These are phyloP conservation scores for Cystofilobasidium bisporidii DNA, from an alignment of 768 basidiomycete genomes.

Conservation along the genomic window DNA sequence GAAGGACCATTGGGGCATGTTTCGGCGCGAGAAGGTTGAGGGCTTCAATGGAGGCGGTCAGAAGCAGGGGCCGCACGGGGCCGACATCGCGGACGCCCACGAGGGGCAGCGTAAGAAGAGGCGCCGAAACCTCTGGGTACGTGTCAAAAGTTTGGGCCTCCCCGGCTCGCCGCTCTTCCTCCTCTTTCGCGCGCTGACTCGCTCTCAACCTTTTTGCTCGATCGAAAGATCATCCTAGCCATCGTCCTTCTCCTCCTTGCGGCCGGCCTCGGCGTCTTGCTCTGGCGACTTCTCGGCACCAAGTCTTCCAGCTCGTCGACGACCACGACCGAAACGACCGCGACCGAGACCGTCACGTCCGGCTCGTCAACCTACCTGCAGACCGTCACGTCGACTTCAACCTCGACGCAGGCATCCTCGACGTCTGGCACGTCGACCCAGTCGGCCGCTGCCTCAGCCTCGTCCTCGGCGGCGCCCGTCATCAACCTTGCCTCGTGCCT, in stretches of 20 bases:
- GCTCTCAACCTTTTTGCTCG: neutral
- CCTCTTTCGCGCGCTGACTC: neutral
- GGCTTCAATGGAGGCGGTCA: neutral
- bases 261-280: slow-evolving; percentile 12
- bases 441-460: neutral
- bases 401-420: neutral
- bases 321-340: neutral
- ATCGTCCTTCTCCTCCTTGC: slow-evolving; percentile 11
- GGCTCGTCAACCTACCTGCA: slow-evolving; percentile 3
- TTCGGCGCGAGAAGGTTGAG: neutral
- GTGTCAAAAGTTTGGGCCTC: neutral
- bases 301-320: neutral
- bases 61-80: neutral
- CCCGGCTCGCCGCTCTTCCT: too few relatives aligned
- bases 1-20: neutral
- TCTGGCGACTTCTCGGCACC: slow-evolving; percentile 5
- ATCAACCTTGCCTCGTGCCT: slow-evolving; percentile 35
- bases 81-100: slow-evolving; percentile 2
- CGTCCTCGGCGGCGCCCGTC: slow-evolving; percentile 21
- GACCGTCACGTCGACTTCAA: slow-evolving; percentile 4
- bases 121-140: slow-evolving; percentile 7
- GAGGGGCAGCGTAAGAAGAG: neutral
- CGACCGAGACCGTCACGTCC: slow-evolving; percentile 7
- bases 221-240: neutral
- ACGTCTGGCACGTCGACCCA: neutral